Percentiles rank a stretch among this genome's conserved stretches.
Conservation (phyloP, 108 stramenopile genomes). For the Mayamaea pseudoterrestris region DNA sequence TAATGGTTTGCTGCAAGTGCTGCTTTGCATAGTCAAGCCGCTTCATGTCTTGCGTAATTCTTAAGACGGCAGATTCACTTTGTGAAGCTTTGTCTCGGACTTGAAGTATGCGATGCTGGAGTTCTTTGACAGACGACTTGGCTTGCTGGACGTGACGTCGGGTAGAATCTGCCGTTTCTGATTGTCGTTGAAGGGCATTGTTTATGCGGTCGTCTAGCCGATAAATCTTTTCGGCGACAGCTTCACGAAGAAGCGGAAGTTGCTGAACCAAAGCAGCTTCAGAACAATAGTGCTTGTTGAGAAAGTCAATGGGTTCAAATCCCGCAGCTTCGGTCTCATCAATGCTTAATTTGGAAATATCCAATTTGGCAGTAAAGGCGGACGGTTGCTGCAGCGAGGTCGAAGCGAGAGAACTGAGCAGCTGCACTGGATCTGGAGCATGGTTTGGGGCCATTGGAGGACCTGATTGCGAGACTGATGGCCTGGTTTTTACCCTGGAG, state of each 20-base stretch:
- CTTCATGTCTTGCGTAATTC: constrained; percentile 92
- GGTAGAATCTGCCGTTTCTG: constrained; percentile 40
- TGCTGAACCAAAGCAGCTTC: constrained; percentile 47
- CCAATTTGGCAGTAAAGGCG: too few species aligned
- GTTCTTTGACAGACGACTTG: constrained; percentile 35
- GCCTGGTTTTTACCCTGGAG: too few species aligned
- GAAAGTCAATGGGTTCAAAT: constrained; percentile 67
- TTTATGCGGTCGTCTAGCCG: constrained; percentile 65
- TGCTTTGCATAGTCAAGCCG: constrained; percentile 93
- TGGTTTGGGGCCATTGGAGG: too few species aligned
- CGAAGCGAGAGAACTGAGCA: too few species aligned
- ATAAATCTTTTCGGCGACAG: constrained; percentile 51
- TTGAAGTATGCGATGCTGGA: constrained; percentile 42
- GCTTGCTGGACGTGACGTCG: constrained; percentile 59
- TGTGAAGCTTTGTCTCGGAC: constrained; percentile 63
- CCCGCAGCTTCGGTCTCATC: too few species aligned
- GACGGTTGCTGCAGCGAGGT: too few species aligned
- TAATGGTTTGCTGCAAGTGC: constrained; percentile 92
- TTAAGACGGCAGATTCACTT: constrained; percentile 60
- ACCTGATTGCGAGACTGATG: too few species aligned
- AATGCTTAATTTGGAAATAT: too few species aligned
- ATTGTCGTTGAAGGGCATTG: constrained; percentile 59
- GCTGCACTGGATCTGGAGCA: too few species aligned
- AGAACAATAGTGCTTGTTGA: constrained; percentile 64
- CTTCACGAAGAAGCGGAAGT: constrained; percentile 50